Conservation (phyloP, 805 yeast genomes). For the Candida stauntonica region DNA sequence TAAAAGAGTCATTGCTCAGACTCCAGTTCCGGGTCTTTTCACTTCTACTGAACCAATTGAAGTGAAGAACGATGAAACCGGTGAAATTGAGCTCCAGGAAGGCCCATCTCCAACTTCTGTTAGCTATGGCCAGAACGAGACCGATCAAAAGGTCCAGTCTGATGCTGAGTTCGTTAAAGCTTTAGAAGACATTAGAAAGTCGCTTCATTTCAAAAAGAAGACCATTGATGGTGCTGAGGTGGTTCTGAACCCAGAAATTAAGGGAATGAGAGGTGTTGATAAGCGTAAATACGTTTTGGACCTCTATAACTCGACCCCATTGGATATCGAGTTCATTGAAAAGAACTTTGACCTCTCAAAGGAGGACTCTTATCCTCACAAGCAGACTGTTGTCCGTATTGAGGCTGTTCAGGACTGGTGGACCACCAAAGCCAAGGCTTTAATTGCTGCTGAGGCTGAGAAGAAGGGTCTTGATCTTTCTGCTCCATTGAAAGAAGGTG, state of each 20-base stretch:
- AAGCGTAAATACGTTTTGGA: conserved; percentile 82
- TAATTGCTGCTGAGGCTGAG: conserved; percentile 31
- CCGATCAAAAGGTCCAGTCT: conserved; percentile 42
- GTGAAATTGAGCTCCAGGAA: conserved; percentile 32
- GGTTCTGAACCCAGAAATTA: conserved; percentile 70
- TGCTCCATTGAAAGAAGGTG: conserved; percentile 26
- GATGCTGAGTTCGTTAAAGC: conserved; percentile 50
- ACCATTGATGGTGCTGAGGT: conserved; percentile 45
- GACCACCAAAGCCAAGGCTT: conserved; percentile 53
- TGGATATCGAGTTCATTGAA: conserved; percentile 75
- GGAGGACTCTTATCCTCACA: conserved; percentile 68
- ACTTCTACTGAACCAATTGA: conserved; percentile 36
- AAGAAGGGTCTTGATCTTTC: conserved; percentile 24
- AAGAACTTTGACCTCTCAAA: conserved; percentile 40
- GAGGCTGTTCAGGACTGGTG: conserved; percentile 94
- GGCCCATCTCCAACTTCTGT: conserved; percentile 28
- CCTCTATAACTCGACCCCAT: conserved; percentile 76
- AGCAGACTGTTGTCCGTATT: conserved; percentile 70
- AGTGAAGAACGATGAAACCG: conserved; percentile 38
- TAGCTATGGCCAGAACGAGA: conserved; percentile 70
- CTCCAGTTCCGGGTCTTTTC: conserved; percentile 86
- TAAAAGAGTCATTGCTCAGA: conserved; percentile 82
- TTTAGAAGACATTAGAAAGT: conserved; percentile 60
- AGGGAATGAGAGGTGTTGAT: conserved; percentile 84
- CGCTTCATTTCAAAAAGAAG: conserved; percentile 75